These are phyloP conservation scores for Fraxinus xanthoxyloides DNA, from an alignment of 305 asterid species.

Conservation along the genomic window DNA sequence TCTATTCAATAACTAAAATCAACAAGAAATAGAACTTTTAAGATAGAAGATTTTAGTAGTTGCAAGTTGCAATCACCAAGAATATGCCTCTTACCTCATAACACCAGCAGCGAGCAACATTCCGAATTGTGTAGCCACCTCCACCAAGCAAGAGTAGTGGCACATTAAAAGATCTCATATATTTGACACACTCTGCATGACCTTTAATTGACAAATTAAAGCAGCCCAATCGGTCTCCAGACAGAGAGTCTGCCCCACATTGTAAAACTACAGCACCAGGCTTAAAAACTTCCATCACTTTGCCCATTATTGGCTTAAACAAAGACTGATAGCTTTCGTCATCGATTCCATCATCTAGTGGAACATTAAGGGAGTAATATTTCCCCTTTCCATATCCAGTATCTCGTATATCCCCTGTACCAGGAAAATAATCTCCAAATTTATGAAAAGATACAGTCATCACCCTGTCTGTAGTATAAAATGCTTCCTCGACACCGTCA, in stretches of 20 bases:
- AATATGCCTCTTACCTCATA: conserved; percentile 42
- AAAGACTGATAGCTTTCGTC: conserved; percentile 62
- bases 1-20: background rate
- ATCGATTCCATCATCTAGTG: conserved; percentile 62
- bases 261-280: conserved; percentile 65
- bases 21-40: background rate
- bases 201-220: conserved; percentile 65
- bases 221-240: conserved; percentile 65
- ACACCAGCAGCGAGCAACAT: conserved; percentile 73
- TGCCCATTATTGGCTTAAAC: conserved; percentile 58
- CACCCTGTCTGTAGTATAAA: conserved; percentile 66
- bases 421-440: conserved; percentile 67
- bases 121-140: conserved; percentile 65
- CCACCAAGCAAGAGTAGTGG: conserved; percentile 60
- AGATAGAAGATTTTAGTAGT: conserved; percentile 7
- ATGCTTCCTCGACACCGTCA: conserved; percentile 68
- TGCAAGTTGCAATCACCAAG: background rate
- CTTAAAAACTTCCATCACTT: conserved; percentile 59
- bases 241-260: conserved; percentile 64
- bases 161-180: conserved; percentile 62
- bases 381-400: conserved; percentile 57
- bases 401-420: conserved; percentile 62
- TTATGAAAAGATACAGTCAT: conserved; percentile 66
- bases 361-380: conserved; percentile 63
- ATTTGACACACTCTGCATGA: conserved; percentile 61